Base-by-base conservation (phyloP, 768 basidiomycete species). In the Grammothele lineata region DNA sequence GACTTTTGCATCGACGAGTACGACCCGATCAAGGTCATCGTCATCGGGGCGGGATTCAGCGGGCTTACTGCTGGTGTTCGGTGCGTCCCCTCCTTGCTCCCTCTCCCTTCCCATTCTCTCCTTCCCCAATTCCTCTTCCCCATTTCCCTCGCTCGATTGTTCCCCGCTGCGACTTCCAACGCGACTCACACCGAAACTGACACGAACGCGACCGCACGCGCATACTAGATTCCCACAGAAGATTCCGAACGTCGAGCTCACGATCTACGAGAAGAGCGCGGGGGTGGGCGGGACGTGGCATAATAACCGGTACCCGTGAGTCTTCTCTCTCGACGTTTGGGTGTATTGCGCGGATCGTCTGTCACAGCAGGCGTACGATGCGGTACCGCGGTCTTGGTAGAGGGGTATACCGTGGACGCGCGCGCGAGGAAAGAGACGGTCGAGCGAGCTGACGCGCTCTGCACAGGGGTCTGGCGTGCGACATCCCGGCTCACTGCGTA, bases 11-110 rank as follows among this genome's bases (percentile, higher is more conserved):
- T 81, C 44, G 79, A 80, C 53, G 76, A 78, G 37, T 57, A 70
- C 25, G 69, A 77, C 21, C 76, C 72, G 15, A 75, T 81, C 45
- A 77, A 70, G 53, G 77, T 81, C 21, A 70, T 76, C 4, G 64
- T 71, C n/a, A 75, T 83, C 26, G 80, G 81, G 22, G 77, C 80
- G 12, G 80, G 81, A 2, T 81, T 71, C 60, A 75, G 75, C 34
- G 80, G 80, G 3, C 77, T 82, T 48, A 69, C 73, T 7, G 77
- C 80, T 25, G 80, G 73, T 3, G 79, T 82, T 42, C 68, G 80
- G 73, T 75, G 54, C 18, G 66, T 49, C n/a, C n/a, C n/a, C n/a
- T n/a, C n/a, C n/a, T n/a, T 11, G 17, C 19, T 21, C 10, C 10
- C 11, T 8, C 2, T 33, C 15, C 8, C 21, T 7, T 2, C 30